A percentile compares a stretch with the other conserved stretches of the same genome.
phyloP scores from a whole-genome alignment of 805 yeast genomes.

The Metschnikowia koreensis region DNA sequence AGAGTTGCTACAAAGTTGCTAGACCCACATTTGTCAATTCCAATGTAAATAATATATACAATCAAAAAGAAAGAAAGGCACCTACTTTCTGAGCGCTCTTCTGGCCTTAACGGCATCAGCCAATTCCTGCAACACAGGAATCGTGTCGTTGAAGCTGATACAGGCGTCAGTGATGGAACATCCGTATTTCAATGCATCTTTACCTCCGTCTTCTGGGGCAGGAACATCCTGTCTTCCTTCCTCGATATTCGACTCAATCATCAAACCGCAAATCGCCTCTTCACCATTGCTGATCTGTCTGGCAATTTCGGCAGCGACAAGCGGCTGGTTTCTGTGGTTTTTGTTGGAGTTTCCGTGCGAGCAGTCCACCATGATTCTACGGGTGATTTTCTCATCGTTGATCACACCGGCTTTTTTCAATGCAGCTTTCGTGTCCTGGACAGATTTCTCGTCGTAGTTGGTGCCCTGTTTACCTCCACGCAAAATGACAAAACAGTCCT shows the following conservation, averaged over 20 bases:
- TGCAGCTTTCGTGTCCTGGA: constrained; percentile 67
- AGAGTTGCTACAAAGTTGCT: not conserved
- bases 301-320: constrained; percentile 79
- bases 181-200: constrained; percentile 76
- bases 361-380: constrained; percentile 85
- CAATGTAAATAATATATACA: not conserved
- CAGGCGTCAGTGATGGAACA: constrained; percentile 97
- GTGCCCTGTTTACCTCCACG: constrained; percentile 96
- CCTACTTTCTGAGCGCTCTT: constrained; percentile 42
- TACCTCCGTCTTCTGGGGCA: constrained; percentile 42
- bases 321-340: constrained; percentile 93
- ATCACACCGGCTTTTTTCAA: constrained; percentile 48
- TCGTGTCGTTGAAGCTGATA: constrained; percentile 89
- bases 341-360: constrained; percentile 97
- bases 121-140: constrained; percentile 69
- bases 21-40: not conserved
- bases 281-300: constrained; percentile 83
- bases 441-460: constrained; percentile 82
- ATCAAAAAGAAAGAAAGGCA: not conserved
- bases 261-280: constrained; percentile 78
- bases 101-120: constrained; percentile 83
- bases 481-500: constrained; percentile 87
- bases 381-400: constrained; percentile 47
- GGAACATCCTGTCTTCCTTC: constrained; percentile 91
- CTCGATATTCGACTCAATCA: constrained; percentile 90